These are phyloP conservation scores for Nepenthes alata DNA, from an alignment of 179 eudicot genomes.

Conservation along the genomic window DNA sequence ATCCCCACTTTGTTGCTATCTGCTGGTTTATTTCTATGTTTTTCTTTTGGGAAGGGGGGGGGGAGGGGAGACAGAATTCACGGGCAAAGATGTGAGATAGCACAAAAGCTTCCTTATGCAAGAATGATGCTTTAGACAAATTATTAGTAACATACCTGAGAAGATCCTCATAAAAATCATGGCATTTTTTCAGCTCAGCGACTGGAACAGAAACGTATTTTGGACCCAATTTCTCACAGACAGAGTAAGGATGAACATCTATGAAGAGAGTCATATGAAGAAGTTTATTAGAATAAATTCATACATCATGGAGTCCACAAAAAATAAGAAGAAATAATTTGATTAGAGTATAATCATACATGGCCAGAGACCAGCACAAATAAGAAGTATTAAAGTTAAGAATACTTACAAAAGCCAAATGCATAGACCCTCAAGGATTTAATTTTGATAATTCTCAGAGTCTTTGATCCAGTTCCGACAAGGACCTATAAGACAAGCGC, in stretches of 20 bases:
- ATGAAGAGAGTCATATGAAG: slow-evolving; percentile 5
- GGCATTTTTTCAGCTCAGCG: slow-evolving; percentile 46
- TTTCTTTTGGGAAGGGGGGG: too few relatives aligned
- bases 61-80: neutral
- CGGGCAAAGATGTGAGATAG: neutral
- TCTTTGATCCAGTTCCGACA: slow-evolving; percentile 40
- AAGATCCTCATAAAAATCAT: slow-evolving; percentile 68
- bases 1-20: too few relatives aligned
- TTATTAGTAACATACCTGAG: slow-evolving; percentile 49
- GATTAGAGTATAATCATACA: neutral
- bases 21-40: too few relatives aligned
- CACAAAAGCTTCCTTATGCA: neutral
- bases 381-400: neutral
- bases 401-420: slow-evolving; percentile 33
- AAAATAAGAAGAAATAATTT: neutral
- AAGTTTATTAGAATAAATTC: neutral
- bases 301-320: neutral
- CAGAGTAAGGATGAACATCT: slow-evolving; percentile 84
- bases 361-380: neutral
- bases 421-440: slow-evolving; percentile 39
- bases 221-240: slow-evolving; percentile 73
- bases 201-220: slow-evolving; percentile 66
- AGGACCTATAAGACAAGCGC: slow-evolving; percentile 22
- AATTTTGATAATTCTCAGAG: slow-evolving; percentile 31
- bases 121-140: neutral